These are phyloP conservation scores for Penicillium brevicompactum DNA, from an alignment of 2,329 filamentous ascomycete species.

Conservation along the genomic window DNA sequence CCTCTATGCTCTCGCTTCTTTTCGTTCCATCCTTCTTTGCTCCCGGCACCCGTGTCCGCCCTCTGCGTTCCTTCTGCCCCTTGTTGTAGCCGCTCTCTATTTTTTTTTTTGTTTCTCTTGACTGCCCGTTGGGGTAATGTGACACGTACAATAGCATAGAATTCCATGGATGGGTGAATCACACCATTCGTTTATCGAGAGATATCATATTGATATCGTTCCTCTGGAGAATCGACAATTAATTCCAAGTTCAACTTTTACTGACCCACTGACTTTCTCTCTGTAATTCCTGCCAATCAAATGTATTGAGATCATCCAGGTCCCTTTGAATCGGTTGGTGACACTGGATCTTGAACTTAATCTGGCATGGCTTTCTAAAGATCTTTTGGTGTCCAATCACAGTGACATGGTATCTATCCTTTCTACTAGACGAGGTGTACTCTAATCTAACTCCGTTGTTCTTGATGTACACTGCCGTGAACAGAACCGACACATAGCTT, in stretches of 20 bases:
- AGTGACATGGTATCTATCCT: not conserved
- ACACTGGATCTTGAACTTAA: slow-evolving; percentile 3
- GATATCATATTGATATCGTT: slow-evolving; percentile 13
- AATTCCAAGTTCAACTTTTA: slow-evolving; percentile 8
- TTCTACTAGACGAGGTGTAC: too few species aligned
- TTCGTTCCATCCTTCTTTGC: slow-evolving; percentile 19
- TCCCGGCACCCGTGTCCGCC: slow-evolving; percentile 26
- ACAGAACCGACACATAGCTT: too few species aligned
- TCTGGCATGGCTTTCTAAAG: not conserved
- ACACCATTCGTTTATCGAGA: slow-evolving; percentile 26
- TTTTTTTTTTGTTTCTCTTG: slow-evolving; percentile 22
- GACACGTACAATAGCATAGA: slow-evolving; percentile 34
- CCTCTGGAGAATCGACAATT: slow-evolving; percentile 14
- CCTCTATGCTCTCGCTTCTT: slow-evolving; percentile 13
- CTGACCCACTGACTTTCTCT: not conserved
- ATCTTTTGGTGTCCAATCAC: not conserved
- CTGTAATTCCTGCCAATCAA: not conserved
- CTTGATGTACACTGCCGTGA: too few species aligned
- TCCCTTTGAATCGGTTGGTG: not conserved
- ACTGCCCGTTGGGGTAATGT: slow-evolving; percentile 26
- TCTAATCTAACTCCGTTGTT: too few species aligned
- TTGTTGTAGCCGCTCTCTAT: slow-evolving; percentile 24
- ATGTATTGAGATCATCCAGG: not conserved
- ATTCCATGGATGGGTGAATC: slow-evolving; percentile 29
- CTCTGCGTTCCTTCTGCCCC: slow-evolving; percentile 24